Conservation (phyloP, 768 basidiomycete species). For the Boletus huronensis region DNA sequence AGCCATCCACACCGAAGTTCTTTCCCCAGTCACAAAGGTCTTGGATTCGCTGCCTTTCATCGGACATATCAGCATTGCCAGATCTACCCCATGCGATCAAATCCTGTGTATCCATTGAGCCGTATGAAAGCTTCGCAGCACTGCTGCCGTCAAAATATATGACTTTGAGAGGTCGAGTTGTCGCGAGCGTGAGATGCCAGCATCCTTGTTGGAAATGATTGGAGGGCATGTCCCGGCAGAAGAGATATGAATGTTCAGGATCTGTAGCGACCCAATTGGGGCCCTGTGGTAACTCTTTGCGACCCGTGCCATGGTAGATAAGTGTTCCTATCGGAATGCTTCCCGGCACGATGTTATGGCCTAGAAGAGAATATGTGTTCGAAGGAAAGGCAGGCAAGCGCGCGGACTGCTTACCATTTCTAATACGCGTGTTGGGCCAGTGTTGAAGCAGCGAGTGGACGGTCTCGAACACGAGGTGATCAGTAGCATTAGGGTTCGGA, state of each 20-base stretch:
- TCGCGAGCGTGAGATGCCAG: slow-evolving; percentile 17
- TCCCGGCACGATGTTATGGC: slow-evolving; percentile 30
- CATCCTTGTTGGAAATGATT: not conserved
- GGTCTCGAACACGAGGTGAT: slow-evolving; percentile 25
- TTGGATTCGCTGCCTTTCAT: slow-evolving; percentile 36
- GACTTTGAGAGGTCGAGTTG: slow-evolving; percentile 37
- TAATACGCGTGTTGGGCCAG: slow-evolving; percentile 46
- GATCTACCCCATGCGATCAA: slow-evolving; percentile 41
- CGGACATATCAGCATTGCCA: slow-evolving; percentile 9
- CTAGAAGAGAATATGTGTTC: slow-evolving; percentile 14
- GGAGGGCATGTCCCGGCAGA: slow-evolving; percentile 25
- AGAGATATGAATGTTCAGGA: slow-evolving; percentile 37
- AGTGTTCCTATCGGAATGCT: slow-evolving; percentile 34
- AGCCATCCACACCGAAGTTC: slow-evolving; percentile 41
- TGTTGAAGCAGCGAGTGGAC: slow-evolving; percentile 35
- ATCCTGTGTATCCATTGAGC: slow-evolving; percentile 47
- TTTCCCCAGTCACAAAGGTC: slow-evolving; percentile 45
- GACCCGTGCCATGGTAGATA: slow-evolving; percentile 32
- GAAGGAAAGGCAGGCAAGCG: slow-evolving; percentile 6
- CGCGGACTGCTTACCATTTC: slow-evolving; percentile 34
- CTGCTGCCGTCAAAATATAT: slow-evolving; percentile 54
- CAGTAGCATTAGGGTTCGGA: slow-evolving; percentile 28
- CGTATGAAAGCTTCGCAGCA: slow-evolving; percentile 40
- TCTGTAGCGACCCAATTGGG: slow-evolving; percentile 36
- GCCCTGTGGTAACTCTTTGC: slow-evolving; percentile 22